Conservation (phyloP, 176 grass and related monocot genomes). For the Zoysia japonica region DNA sequence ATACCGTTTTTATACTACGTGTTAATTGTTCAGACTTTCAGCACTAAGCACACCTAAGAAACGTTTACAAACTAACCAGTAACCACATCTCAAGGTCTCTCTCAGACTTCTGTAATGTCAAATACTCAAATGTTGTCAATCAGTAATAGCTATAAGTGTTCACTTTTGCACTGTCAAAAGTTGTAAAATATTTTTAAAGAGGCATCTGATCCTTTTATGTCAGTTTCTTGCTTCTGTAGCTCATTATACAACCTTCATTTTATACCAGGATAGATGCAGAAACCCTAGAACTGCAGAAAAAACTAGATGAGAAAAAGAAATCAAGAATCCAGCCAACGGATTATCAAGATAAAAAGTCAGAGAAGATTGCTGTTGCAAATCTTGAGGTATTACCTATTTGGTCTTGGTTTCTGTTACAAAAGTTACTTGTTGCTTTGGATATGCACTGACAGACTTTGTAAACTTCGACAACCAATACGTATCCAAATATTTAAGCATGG, state of each 20-base stretch:
- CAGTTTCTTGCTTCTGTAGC: slow-evolving; percentile 27
- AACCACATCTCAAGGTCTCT: slow-evolving; percentile 22
- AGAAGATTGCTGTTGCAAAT: slow-evolving; percentile 53
- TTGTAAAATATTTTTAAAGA: slow-evolving; percentile 13
- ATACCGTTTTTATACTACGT: neutral
- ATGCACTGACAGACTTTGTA: neutral
- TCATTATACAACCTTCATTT: slow-evolving; percentile 35
- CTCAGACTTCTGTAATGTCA: slow-evolving; percentile 8
- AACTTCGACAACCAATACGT: neutral
- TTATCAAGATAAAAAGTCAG: slow-evolving; percentile 53
- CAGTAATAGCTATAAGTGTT: neutral
- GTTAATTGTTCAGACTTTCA: slow-evolving; percentile 3
- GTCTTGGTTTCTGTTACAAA: neutral
- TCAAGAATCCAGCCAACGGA: slow-evolving; percentile 39
- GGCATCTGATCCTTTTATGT: slow-evolving; percentile 3
- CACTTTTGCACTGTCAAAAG: neutral
- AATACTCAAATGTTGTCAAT: slow-evolving; percentile 24
- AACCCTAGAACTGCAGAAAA: slow-evolving; percentile 64
- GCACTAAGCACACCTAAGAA: slow-evolving; percentile 4
- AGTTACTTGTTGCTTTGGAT: neutral
- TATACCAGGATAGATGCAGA: slow-evolving; percentile 93
- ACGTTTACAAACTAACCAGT: neutral
- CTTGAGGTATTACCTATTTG: slow-evolving; percentile 54
- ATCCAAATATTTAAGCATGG: neutral
- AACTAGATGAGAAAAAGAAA: slow-evolving; percentile 59